These are phyloP conservation scores for Colletotrichum plurivorum DNA, from an alignment of 2,329 filamentous ascomycete species.

Conservation along the genomic window DNA sequence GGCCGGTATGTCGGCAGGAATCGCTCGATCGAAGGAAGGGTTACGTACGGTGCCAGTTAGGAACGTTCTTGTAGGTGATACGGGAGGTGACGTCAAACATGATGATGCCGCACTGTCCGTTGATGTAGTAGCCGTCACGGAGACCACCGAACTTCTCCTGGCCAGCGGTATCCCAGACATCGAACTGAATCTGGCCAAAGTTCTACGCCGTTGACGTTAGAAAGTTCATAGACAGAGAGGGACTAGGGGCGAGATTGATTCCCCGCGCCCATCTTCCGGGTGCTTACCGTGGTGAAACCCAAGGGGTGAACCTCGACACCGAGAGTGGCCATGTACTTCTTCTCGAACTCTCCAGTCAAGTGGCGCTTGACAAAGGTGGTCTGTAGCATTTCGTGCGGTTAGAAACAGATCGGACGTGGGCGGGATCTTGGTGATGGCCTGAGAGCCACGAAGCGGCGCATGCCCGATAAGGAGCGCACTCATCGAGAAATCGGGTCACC, in stretches of 20 bases:
- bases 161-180: constrained; percentile 98
- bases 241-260: constrained; percentile 13
- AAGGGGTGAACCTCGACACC: constrained; percentile 99
- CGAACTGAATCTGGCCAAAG: constrained; percentile 96
- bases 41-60: constrained; percentile 99
- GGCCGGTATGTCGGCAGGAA: neutral
- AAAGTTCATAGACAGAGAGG: neutral
- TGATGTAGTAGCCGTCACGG: constrained; percentile 99
- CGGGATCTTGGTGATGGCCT: neutral
- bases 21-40: constrained; percentile 6
- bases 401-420: constrained; percentile 35
- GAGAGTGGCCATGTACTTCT: constrained; percentile 99
- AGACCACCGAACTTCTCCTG: constrained; percentile 99
- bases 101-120: constrained; percentile 99
- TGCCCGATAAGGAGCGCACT: neutral
- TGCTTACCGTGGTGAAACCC: constrained; percentile 94
- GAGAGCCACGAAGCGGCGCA: neutral
- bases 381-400: constrained; percentile 62
- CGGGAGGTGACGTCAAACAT: constrained; percentile 99
- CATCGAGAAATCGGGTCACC: neutral
- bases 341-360: constrained; percentile 99
- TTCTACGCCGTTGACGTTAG: constrained; percentile 75
- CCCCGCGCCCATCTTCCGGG: constrained; percentile 33
- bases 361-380: constrained; percentile 99
- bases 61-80: constrained; percentile 99